Percentiles rank a stretch among this genome's conserved stretches.
These are phyloP conservation scores for Scytalidium sp. DNA, from an alignment of 2,329 filamentous ascomycete genomes.

Conservation along the genomic window DNA sequence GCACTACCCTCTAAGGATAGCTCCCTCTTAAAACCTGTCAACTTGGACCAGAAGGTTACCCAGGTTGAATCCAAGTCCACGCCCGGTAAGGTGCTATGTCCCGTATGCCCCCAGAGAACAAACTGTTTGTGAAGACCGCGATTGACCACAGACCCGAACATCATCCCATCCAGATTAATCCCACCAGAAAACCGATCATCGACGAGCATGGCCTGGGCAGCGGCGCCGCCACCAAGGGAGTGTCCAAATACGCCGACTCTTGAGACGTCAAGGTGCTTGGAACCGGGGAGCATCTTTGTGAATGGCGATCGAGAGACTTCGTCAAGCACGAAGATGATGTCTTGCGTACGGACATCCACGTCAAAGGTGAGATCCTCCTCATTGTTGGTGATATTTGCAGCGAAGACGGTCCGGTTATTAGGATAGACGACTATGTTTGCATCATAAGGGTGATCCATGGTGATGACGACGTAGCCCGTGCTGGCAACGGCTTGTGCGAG, in stretches of 20 bases:
- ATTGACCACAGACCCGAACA: slow-evolving; percentile 24
- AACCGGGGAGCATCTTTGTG: slow-evolving; percentile 6
- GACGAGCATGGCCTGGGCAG: slow-evolving; percentile 26
- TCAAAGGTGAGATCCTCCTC: not conserved
- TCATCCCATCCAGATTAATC: slow-evolving; percentile 35
- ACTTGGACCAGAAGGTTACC: slow-evolving; percentile 11
- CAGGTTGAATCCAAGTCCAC: slow-evolving; percentile 15
- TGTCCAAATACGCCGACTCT: slow-evolving; percentile 31
- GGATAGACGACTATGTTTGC: slow-evolving; percentile 38
- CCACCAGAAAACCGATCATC: slow-evolving; percentile 31
- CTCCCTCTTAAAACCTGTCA: slow-evolving; percentile 18
- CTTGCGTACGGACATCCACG: slow-evolving; percentile 20
- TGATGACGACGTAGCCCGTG: slow-evolving; percentile 37
- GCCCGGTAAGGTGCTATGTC: slow-evolving; percentile 18
- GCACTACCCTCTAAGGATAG: slow-evolving; percentile 8
- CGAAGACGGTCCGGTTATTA: slow-evolving; percentile 28
- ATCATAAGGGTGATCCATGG: slow-evolving; percentile 43
- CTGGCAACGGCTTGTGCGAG: slow-evolving; percentile 38
- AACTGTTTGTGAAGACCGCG: slow-evolving; percentile 26
- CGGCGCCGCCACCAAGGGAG: slow-evolving; percentile 30
- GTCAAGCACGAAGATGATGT: slow-evolving; percentile 29
- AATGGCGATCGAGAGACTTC: slow-evolving; percentile 4
- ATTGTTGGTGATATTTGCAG: slow-evolving; percentile 10
- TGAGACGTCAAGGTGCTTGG: slow-evolving; percentile 20
- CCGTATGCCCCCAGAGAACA: slow-evolving; percentile 23